Evolutionary conservation across 2,329 filamentous ascomycete genomes (phyloP), one percentile per base, ranked within the genome.

Genomic region (Aspergillus cejpii): DNA sequence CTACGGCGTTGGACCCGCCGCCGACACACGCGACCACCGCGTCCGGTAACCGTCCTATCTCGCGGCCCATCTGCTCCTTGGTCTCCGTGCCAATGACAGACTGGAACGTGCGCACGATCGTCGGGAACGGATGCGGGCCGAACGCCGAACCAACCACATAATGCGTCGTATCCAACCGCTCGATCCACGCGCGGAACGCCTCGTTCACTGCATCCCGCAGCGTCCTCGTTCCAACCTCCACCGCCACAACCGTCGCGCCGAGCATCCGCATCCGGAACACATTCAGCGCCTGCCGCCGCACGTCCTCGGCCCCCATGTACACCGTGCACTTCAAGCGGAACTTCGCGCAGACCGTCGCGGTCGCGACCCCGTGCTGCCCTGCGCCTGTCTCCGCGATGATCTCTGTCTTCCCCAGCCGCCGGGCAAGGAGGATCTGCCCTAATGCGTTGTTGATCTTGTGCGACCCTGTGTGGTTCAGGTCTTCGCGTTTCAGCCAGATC

Each of bases 391-490:
- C 92, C 37, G 92, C 91, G 57, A 97, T 96, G 59, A 97, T 96
- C 65, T 88, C 85, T 1, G 83, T 95, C 77, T 98, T 97, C 31
- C 91, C 91, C 31, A 98, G 72, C 48, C 88, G 78, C 55, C 78
- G 78, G 0, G 92, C 92, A n/a, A 98, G 73, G 6, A 98, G 77
- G 38, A 95, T 80, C 66, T 97, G 92, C 1, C 92, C 92, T 1
- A 97, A 74, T 0, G 91, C 90, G 59, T 97, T 97, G 74, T 97
- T 97, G 75, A 97, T 96, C 78, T 97, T 97, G 76, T 97, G 91
- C 49, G 85, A 91, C 52, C 91, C 92, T 5, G 91, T 96, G 63
- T 96, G 91, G 69, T 97, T 97, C 47, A 97, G 73, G 63, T 97
- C 91, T 69, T 97, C 92, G 55, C 92, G 81, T 77, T 97, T 97